Base-by-base conservation (phyloP, 2,329 filamentous ascomycete species). In the Ophiostoma perfectum region DNA sequence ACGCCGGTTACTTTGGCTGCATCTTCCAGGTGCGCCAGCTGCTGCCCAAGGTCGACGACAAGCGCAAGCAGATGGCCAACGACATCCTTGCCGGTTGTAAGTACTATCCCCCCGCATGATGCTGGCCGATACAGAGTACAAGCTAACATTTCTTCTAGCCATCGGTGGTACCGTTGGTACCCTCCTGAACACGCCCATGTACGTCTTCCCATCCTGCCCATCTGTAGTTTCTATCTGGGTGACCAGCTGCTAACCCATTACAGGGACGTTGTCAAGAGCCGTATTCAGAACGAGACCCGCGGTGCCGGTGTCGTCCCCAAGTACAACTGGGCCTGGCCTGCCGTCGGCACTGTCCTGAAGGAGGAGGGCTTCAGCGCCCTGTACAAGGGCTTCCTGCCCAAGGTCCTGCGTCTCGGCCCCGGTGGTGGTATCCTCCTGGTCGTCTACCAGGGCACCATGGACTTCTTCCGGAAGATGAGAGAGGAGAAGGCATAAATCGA, bases 241-340 rank as follows among this genome's bases (percentile, higher is more conserved):
- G 7, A 9, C 7, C 45, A 18, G 8, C 18, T 38, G 16, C 63
- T 67, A 45, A 69, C 64, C 27, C 27, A 12, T 6, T 2, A 8
- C 27, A 62, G 64, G 38, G 63, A 98, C 76, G 94, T 98, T 27
- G 93, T 98, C 81, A 99, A 99, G 86, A 96, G 91, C 73, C 90
- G 95, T 72, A 99, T 99, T 74, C 95, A 99, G 81, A 99, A 99
- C 81, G 92, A 87, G 68, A 84, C 91, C 73, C 94, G 91, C 83
- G 82, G 96, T 52, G 78, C 90, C n/a, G 95, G 95, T 5, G 83
- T 86, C 67, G 81, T 88, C 36, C 91, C 91, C 76, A 99, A 99
- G 85, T 99, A 99, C 83, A 97, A 98, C 86, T 99, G 95, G 95
- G 95, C 95, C 44, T 97, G 89, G 86, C 91, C 92, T 64, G 88